Percentiles rank a stretch among this genome's conserved stretches.
These are phyloP conservation scores for Parathielavia hyrcaniae DNA, from an alignment of 495 filamentous ascomycete genomes.

Conservation along the genomic window DNA sequence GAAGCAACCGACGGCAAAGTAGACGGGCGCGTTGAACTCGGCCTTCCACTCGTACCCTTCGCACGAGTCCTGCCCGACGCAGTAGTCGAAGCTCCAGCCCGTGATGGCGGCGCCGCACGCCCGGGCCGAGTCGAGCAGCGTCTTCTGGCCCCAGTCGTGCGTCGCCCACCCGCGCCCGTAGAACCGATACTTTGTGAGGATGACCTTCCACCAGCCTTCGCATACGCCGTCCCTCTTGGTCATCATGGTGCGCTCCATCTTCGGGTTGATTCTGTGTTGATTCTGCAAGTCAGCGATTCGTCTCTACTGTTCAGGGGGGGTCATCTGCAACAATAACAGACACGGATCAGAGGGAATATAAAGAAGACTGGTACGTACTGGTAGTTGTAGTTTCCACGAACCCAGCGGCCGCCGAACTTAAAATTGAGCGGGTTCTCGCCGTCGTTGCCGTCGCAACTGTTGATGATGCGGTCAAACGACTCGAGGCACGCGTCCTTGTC, in stretches of 20 bases:
- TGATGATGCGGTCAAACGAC: constrained; percentile 16
- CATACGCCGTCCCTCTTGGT: too few species aligned
- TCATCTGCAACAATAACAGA: too few species aligned
- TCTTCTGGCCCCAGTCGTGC: constrained; percentile 16
- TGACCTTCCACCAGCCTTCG: constrained; percentile 18
- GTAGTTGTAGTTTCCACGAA: constrained; percentile 19
- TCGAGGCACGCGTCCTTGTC: constrained; percentile 19
- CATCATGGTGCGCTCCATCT: too few species aligned
- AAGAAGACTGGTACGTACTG: too few species aligned
- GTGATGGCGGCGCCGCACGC: constrained; percentile 22
- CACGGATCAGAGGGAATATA: too few species aligned
- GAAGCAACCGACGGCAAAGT: constrained; percentile 1
- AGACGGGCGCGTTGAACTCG: constrained; percentile 9
- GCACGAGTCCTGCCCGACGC: constrained; percentile 10
- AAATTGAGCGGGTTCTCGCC: constrained; percentile 33
- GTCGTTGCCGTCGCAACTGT: constrained; percentile 34
- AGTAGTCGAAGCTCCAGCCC: constrained; percentile 22
- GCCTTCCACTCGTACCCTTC: constrained; percentile 13
- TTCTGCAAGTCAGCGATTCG: too few species aligned
- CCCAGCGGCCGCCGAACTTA: constrained; percentile 33
- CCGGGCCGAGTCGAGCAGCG: neutral
- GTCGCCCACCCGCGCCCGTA: constrained; percentile 12
- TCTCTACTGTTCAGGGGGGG: too few species aligned
- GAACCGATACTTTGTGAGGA: constrained; percentile 8
- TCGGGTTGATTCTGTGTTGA: too few species aligned